Evolutionary conservation across 768 basidiomycete genomes (phyloP).

Genomic region (Auricularia cornea): DNA sequence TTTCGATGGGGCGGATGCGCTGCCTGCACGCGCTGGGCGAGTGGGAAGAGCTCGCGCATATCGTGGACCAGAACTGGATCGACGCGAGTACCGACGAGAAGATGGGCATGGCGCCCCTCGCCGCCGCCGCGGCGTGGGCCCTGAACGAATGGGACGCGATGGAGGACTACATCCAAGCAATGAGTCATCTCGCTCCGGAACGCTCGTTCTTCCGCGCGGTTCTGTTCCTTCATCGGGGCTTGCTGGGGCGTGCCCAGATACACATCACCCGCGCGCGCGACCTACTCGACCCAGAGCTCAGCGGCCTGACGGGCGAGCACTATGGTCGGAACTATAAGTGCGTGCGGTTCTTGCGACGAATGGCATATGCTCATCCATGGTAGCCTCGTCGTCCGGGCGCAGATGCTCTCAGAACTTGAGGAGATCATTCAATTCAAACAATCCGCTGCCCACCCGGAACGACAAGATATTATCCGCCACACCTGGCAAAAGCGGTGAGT

Average conservation of each 20-base stretch:
- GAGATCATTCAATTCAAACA: slow-evolving; percentile 43
- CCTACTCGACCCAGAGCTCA: slow-evolving; percentile 36
- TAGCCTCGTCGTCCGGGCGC: slow-evolving; percentile 38
- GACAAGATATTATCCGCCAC: slow-evolving; percentile 32
- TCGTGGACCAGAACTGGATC: slow-evolving; percentile 34
- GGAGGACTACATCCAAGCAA: slow-evolving; percentile 40
- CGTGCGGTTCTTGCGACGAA: slow-evolving; percentile 8
- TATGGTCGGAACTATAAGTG: slow-evolving; percentile 42
- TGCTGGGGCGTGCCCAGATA: slow-evolving; percentile 31
- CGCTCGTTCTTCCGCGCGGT: slow-evolving; percentile 41
- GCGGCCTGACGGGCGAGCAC: slow-evolving; percentile 30
- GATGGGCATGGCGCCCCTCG: slow-evolving; percentile 37
- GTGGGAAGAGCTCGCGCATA: slow-evolving; percentile 39
- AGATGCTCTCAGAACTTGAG: slow-evolving; percentile 42
- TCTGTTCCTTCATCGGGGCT: slow-evolving; percentile 36
- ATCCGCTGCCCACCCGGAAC: slow-evolving; percentile 31
- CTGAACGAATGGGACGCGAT: slow-evolving; percentile 41
- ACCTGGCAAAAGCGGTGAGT: slow-evolving; percentile 39
- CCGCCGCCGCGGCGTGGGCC: slow-evolving; percentile 40
- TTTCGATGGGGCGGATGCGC: slow-evolving; percentile 28
- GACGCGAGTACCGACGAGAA: slow-evolving; percentile 29
- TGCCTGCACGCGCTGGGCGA: slow-evolving; percentile 42
- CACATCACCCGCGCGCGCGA: slow-evolving; percentile 39
- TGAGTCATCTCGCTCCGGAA: slow-evolving; percentile 34
- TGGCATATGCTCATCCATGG: neutral